A percentile compares a stretch with the other conserved stretches of the same genome.
These are phyloP conservation scores for Canavalia gladiata DNA, from an alignment of 306 rosid species.

Conservation along the genomic window DNA sequence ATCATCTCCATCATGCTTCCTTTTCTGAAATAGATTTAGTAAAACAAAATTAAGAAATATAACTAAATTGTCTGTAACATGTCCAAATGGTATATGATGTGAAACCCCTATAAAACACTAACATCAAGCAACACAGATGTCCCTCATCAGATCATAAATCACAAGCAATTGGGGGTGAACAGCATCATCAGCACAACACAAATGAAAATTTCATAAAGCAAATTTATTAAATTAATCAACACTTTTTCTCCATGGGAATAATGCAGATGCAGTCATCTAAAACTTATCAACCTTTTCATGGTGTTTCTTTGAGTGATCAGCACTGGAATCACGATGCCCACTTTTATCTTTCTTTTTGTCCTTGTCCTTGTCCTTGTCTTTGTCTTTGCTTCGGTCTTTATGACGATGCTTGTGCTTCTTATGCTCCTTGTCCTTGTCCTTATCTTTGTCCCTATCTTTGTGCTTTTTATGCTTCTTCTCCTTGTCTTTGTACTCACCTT, in stretches of 20 bases:
- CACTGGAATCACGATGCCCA: conserved; percentile 81
- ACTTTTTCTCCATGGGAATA: conserved; percentile 25
- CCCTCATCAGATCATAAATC: conserved; percentile 7
- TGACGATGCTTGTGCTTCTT: conserved; percentile 90
- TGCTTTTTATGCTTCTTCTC: conserved; percentile 93
- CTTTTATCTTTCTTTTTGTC: conserved; percentile 94
- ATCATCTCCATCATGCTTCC: conserved; percentile 99
- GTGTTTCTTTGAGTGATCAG: conserved; percentile 91
- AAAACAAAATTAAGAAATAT: conserved; percentile 18
- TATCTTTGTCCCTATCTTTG: conserved; percentile 85
- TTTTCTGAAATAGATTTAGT: conserved; percentile 72
- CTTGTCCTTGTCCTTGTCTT: conserved; percentile 68
- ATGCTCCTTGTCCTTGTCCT: conserved; percentile 94
- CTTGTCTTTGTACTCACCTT: conserved; percentile 86
- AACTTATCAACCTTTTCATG: conserved; percentile 83
- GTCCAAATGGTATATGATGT: conserved; percentile 22
- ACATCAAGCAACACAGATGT: conserved; percentile 29
- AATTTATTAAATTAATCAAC: conserved; percentile 19
- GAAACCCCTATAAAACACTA: conserved; percentile 1
- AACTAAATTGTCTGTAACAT: conserved; percentile 22
- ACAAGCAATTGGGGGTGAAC: conserved; percentile 34
- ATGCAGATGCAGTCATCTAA: conserved; percentile 42
- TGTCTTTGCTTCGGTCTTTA: conserved; percentile 89
- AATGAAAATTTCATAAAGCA: conserved; percentile 27
- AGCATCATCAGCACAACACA: background rate